Evolutionary conservation across 2,329 filamentous ascomycete species (phyloP).

Genomic region (Neofusicoccum parvum): DNA sequence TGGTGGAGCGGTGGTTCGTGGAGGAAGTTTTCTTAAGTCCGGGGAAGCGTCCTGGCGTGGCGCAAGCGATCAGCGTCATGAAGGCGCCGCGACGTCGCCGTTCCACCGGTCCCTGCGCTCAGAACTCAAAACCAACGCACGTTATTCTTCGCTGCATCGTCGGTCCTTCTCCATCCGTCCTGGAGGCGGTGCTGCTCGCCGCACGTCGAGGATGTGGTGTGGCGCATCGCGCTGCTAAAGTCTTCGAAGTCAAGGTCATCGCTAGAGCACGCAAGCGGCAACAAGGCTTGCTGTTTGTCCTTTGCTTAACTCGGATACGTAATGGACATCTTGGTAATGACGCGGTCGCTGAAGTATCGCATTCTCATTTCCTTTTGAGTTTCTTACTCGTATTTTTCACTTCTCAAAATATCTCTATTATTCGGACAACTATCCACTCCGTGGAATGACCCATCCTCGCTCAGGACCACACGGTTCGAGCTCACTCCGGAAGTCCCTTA

Average conservation of each 20-base stretch:
- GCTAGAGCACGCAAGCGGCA: too few species aligned
- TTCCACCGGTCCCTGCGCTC: background rate
- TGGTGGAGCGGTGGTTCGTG: background rate
- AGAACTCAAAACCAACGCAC: background rate
- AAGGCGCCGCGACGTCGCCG: background rate
- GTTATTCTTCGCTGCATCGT: background rate
- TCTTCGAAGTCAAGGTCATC: too few species aligned
- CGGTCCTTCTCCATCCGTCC: background rate
- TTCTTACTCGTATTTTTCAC: background rate
- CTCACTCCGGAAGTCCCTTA: conserved; percentile 20
- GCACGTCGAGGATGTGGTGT: background rate
- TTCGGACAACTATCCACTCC: background rate
- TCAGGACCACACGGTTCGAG: conserved; percentile 3
- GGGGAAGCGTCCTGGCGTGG: background rate
- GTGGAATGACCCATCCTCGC: background rate
- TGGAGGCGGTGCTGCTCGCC: background rate
- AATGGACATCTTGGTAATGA: background rate
- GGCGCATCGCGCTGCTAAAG: too few species aligned
- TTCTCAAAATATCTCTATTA: background rate
- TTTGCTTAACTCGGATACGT: too few species aligned
- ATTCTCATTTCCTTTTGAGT: background rate
- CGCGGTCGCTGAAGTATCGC: background rate
- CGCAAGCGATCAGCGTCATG: conserved; percentile 10
- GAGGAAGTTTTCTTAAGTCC: conserved; percentile 16
- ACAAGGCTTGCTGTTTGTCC: too few species aligned